A percentile compares a stretch with the other conserved stretches of the same genome.
phyloP scores from a whole-genome alignment of 805 yeast genomes.

The Yamadazyma laniorum region DNA sequence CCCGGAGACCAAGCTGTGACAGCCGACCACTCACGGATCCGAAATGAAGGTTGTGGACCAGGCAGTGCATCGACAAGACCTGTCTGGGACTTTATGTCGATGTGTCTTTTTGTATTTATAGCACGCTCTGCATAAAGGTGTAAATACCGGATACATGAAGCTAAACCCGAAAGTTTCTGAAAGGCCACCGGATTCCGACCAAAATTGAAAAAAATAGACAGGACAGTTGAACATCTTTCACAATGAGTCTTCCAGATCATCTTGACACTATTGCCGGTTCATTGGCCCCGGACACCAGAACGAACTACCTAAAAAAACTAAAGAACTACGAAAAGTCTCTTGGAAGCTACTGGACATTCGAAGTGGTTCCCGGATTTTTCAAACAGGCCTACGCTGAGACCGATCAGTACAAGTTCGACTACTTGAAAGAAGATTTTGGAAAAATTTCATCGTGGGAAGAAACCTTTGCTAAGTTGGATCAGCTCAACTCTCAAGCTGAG shows the following conservation, averaged over 20 bases:
- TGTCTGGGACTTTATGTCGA: no score
- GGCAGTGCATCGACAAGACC: no score
- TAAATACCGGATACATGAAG: no score
- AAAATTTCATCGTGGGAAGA: constrained; percentile 35
- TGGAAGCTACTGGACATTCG: constrained; percentile 32
- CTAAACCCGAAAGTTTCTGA: no score
- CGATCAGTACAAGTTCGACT: constrained; percentile 42
- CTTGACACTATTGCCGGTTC: constrained; percentile 33
- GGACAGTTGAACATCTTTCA: no score
- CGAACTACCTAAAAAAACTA: constrained; percentile 12
- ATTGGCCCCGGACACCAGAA: constrained; percentile 19
- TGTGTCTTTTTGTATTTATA: no score
- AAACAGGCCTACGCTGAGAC: constrained; percentile 43
- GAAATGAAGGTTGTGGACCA: no score
- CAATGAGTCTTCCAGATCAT: constrained; percentile 15
- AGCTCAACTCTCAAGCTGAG: constrained; percentile 31
- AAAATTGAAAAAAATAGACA: no score
- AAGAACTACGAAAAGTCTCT: constrained; percentile 6
- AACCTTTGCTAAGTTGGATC: constrained; percentile 24
- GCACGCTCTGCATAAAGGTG: no score
- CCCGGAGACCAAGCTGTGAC: no score
- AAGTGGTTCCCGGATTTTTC: constrained; percentile 42
- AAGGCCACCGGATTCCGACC: no score
- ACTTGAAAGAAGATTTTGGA: constrained; percentile 45
- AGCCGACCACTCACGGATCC: no score